These are phyloP conservation scores for Chimonanthus praecox DNA, from an alignment of 164 flowering plant genomes.

Conservation along the genomic window DNA sequence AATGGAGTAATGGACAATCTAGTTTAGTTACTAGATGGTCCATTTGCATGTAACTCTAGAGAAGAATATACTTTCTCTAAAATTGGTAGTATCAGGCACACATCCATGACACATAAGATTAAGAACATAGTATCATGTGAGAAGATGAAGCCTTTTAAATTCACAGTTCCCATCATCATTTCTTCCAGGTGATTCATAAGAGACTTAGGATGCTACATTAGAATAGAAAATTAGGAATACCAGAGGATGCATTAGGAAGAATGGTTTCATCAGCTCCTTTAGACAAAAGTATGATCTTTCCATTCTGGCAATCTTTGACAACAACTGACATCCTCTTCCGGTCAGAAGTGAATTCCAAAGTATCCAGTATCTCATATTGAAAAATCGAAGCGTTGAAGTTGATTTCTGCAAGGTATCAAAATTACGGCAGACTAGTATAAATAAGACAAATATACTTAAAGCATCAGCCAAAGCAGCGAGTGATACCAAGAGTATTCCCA, in stretches of 20 bases:
- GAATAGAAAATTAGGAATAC: slow-evolving; percentile 26
- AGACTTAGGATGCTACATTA: not conserved
- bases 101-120: not conserved
- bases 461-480: not conserved
- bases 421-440: not conserved
- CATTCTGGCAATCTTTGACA: slow-evolving; percentile 64
- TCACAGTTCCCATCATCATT: not conserved
- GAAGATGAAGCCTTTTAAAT: not conserved
- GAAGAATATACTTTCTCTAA: not conserved
- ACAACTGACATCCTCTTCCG: slow-evolving; percentile 97
- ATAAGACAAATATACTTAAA: slow-evolving; percentile 1
- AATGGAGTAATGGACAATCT: too few species aligned
- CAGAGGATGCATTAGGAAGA: slow-evolving; percentile 70
- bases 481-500: slow-evolving; percentile 68
- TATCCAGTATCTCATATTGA: slow-evolving; percentile 79
- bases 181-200: not conserved
- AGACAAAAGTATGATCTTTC: slow-evolving; percentile 70
- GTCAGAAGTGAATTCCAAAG: slow-evolving; percentile 95
- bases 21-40: too few species aligned
- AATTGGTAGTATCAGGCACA: not conserved
- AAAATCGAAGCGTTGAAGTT: slow-evolving; percentile 49
- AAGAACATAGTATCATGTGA: not conserved
- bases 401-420: slow-evolving; percentile 51
- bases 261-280: slow-evolving; percentile 99
- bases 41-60: not conserved